phyloP scores from a whole-genome alignment of 768 basidiomycete genomes.

The Phylloporus scabripes region DNA sequence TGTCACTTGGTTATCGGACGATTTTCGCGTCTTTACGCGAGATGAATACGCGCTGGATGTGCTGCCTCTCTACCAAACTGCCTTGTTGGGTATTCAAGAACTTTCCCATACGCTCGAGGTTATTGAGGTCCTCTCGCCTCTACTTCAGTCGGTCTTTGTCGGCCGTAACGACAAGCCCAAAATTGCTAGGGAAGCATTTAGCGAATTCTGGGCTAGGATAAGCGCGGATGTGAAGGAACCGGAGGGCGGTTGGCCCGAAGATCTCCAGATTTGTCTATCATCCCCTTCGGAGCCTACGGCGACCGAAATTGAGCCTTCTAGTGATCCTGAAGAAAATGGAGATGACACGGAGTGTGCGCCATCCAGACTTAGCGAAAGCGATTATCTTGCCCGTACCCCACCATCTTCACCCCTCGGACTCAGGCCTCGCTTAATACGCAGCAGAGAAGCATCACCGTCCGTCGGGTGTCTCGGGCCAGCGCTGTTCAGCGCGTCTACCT shows the following conservation, averaged over 20 bases:
- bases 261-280: conserved; percentile 35
- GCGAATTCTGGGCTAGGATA: conserved; percentile 54
- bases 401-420: conserved; percentile 4
- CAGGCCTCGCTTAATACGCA: conserved; percentile 3
- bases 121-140: conserved; percentile 43
- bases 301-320: conserved; percentile 20
- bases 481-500: conserved; percentile 14
- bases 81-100: conserved; percentile 46
- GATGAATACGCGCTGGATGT: conserved; percentile 59
- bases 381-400: conserved; percentile 8
- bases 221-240: conserved; percentile 42
- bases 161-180: conserved; percentile 45
- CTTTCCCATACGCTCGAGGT: conserved; percentile 37
- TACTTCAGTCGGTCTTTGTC: conserved; percentile 55
- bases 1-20: conserved; percentile 60
- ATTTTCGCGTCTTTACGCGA: conserved; percentile 41
- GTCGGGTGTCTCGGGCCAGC: conserved; percentile 19
- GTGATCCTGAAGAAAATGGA: conserved; percentile 22
- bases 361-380: conserved; percentile 1
- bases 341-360: conserved; percentile 6
- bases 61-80: conserved; percentile 57
- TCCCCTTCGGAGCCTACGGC: background rate
- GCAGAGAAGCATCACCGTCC: conserved; percentile 16
- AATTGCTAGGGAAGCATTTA: conserved; percentile 46
- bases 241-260: conserved; percentile 48